Conservation (phyloP, 2,329 filamentous ascomycete genomes). For the Pseudogymnoascus sp. region DNA sequence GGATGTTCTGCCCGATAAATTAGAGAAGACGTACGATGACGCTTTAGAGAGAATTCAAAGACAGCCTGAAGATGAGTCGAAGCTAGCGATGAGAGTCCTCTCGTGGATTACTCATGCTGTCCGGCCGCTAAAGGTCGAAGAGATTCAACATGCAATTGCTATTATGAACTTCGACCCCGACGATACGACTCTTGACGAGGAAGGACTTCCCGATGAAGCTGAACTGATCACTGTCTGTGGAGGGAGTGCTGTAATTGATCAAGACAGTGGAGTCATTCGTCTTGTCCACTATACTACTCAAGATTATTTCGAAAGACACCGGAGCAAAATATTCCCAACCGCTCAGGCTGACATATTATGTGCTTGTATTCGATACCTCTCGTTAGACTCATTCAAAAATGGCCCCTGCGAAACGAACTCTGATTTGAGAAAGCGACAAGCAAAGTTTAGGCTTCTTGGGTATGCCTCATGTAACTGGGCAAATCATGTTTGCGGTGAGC, state of each 20-base stretch:
- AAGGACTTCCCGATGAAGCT: not conserved
- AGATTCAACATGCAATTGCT: not conserved
- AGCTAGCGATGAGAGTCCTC: not conserved
- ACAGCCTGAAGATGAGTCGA: not conserved
- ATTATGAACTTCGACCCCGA: not conserved
- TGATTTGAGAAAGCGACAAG: not conserved
- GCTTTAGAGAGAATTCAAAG: not conserved
- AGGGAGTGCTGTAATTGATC: constrained; percentile 18
- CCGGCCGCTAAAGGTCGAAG: not conserved
- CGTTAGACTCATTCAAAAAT: not conserved
- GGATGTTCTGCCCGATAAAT: not conserved
- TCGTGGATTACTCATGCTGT: not conserved
- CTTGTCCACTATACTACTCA: constrained; percentile 24
- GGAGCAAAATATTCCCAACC: not conserved
- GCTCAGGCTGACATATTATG: not conserved
- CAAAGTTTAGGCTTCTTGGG: not conserved
- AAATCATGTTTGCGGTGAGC: not conserved
- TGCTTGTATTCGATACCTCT: not conserved
- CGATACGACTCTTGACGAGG: not conserved
- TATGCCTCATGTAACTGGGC: not conserved
- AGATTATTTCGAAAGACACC: constrained; percentile 20
- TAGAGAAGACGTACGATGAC: not conserved
- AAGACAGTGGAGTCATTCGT: constrained; percentile 12
- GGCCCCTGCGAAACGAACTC: not conserved
- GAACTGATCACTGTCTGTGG: constrained; percentile 23